phyloP scores from a whole-genome alignment of 345 rosid species.

The Aquilaria malaccensis region DNA sequence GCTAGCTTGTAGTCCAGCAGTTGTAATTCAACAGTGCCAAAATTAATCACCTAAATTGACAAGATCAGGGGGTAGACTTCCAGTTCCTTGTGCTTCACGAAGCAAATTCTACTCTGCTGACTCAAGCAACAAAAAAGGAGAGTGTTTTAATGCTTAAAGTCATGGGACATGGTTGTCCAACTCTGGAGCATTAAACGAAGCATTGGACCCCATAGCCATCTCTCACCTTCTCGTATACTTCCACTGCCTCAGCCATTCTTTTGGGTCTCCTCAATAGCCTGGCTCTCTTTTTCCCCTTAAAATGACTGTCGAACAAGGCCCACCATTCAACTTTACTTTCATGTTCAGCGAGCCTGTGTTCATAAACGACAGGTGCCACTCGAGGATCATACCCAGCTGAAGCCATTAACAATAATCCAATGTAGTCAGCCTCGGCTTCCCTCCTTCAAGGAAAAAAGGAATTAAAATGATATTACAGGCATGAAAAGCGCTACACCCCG shows the following conservation, averaged over 20 bases:
- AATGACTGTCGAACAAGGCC: conserved; percentile 19
- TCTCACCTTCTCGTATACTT: conserved; percentile 12
- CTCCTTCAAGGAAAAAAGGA: conserved; percentile 10
- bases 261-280: conserved; percentile 20
- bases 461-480: background rate
- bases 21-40: too few relatives aligned
- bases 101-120: too few relatives aligned
- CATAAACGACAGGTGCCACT: conserved; percentile 23
- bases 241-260: conserved; percentile 25
- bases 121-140: too few relatives aligned
- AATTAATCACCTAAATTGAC: too few relatives aligned
- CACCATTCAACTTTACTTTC: background rate
- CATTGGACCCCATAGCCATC: background rate
- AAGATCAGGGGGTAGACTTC: too few relatives aligned
- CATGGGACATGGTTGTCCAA: too few relatives aligned
- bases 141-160: too few relatives aligned
- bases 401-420: conserved; percentile 30
- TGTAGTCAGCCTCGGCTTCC: conserved; percentile 35
- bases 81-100: too few relatives aligned
- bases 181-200: background rate
- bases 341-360: conserved; percentile 9
- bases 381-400: conserved; percentile 35
- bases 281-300: conserved; percentile 27
- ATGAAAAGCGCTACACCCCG: too few relatives aligned
- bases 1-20: too few relatives aligned